A percentile compares a stretch with the other conserved stretches of the same genome.
phyloP scores from a whole-genome alignment of 176 grass and related monocot species.

The Triticum aestivum region DNA sequence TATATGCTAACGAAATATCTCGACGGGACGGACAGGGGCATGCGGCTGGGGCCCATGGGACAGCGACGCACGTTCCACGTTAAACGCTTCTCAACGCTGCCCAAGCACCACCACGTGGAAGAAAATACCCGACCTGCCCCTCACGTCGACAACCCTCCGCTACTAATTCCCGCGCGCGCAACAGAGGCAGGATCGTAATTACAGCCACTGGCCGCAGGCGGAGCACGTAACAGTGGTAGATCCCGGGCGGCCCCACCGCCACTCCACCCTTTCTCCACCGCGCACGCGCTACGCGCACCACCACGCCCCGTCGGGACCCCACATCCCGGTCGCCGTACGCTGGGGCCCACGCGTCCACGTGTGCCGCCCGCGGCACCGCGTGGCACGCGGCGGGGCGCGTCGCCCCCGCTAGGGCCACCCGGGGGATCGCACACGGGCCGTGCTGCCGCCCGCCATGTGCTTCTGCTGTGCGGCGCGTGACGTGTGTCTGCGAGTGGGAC shows the following conservation, averaged over 20 bases:
- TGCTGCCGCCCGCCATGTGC: not conserved
- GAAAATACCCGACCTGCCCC: fast-evolving
- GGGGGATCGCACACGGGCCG: not conserved
- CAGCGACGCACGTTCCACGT: no score
- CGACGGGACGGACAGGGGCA: no score
- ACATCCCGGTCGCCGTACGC: fast-evolving
- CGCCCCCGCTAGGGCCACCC: not conserved
- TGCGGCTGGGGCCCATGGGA: no score
- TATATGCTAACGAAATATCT: not conserved
- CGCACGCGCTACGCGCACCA: slow-evolving; percentile 22
- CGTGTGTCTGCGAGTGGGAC: not conserved
- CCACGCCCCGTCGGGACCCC: not conserved
- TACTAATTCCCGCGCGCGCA: no score
- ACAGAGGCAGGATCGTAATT: not conserved
- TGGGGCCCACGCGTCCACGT: not conserved
- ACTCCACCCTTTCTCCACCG: not conserved
- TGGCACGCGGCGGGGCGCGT: slow-evolving; percentile 4
- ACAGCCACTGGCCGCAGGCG: not conserved
- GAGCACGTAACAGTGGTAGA: not conserved
- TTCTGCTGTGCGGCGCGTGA: not conserved
- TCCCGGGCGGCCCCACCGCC: not conserved
- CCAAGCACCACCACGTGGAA: no score
- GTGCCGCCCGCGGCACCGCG: not conserved
- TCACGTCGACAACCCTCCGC: no score
- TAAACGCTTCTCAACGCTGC: no score